phyloP scores from a whole-genome alignment of 805 yeast species.

The Myxozyma vanderwaltii region DNA sequence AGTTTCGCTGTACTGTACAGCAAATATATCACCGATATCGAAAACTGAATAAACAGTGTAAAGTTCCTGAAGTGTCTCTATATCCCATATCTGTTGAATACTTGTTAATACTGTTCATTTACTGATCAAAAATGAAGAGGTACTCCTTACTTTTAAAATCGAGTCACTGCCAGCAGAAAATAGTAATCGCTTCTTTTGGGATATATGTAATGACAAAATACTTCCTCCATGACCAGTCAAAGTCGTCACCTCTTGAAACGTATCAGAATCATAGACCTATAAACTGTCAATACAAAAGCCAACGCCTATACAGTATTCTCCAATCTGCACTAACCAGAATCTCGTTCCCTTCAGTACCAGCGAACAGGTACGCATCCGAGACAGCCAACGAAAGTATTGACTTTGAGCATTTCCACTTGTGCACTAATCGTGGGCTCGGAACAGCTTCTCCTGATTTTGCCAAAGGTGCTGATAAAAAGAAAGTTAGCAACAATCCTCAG shows the following conservation, averaged over 20 bases:
- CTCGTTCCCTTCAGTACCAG: slow-evolving; percentile 88
- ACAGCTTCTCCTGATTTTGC: not conserved
- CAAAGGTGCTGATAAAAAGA: slow-evolving; percentile 1
- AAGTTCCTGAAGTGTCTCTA: slow-evolving; percentile 47
- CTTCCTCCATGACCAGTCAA: slow-evolving; percentile 70
- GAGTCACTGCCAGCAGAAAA: slow-evolving; percentile 93
- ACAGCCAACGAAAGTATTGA: slow-evolving; percentile 65
- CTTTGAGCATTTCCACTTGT: slow-evolving; percentile 73
- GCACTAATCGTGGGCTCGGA: slow-evolving; percentile 47
- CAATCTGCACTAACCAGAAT: slow-evolving; percentile 52
- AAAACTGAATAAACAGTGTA: slow-evolving; percentile 79
- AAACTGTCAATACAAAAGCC: not conserved
- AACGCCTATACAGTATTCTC: not conserved
- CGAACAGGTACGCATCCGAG: slow-evolving; percentile 52
- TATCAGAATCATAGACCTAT: slow-evolving; percentile 55
- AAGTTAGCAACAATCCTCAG: not conserved
- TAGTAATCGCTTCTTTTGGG: slow-evolving; percentile 54
- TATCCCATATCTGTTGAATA: slow-evolving; percentile 58
- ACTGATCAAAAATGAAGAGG: not conserved
- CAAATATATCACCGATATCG: slow-evolving; percentile 93
- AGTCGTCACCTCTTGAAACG: slow-evolving; percentile 58
- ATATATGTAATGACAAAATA: slow-evolving; percentile 62
- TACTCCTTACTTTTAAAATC: slow-evolving; percentile 56
- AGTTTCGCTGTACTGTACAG: slow-evolving; percentile 67
- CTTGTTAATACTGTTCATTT: not conserved